A percentile compares a stretch with the other conserved stretches of the same genome.
Evolutionary conservation across 805 yeast species (phyloP).

Genomic region (Lachancea fermentati): DNA sequence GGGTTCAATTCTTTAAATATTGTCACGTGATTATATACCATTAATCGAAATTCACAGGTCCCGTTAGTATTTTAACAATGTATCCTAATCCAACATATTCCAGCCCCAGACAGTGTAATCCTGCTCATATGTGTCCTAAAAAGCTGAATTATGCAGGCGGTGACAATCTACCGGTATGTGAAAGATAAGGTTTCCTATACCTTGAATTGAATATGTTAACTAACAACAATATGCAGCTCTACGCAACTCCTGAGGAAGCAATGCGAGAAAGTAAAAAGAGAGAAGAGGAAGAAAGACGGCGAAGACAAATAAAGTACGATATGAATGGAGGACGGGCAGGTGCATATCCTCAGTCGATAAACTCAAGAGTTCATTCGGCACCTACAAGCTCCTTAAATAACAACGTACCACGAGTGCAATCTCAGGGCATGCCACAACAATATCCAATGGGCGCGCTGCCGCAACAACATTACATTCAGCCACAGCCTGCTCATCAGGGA

Average conservation of each 20-base stretch:
- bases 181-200: neutral
- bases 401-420: neutral
- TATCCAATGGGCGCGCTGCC: too few species aligned
- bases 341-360: conserved; percentile 31
- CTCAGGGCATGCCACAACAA: too few species aligned
- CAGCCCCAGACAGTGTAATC: neutral
- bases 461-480: neutral
- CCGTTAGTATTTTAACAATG: too few species aligned
- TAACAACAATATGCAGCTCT: conserved; percentile 15
- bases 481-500: conserved; percentile 1
- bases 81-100: too few species aligned
- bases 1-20: too few species aligned
- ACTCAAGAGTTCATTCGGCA: conserved; percentile 33
- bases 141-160: conserved; percentile 32
- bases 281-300: conserved; percentile 23
- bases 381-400: conserved; percentile 6
- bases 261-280: conserved; percentile 26
- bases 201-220: conserved; percentile 4
- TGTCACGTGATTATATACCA: too few species aligned
- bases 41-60: too few species aligned
- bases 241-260: conserved; percentile 35
- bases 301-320: conserved; percentile 22
- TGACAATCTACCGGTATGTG: conserved; percentile 27
- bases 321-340: conserved; percentile 26
- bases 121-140: conserved; percentile 26